phyloP scores from a whole-genome alignment of 352 stramenopile species.

The Blastocystis hominis region DNA sequence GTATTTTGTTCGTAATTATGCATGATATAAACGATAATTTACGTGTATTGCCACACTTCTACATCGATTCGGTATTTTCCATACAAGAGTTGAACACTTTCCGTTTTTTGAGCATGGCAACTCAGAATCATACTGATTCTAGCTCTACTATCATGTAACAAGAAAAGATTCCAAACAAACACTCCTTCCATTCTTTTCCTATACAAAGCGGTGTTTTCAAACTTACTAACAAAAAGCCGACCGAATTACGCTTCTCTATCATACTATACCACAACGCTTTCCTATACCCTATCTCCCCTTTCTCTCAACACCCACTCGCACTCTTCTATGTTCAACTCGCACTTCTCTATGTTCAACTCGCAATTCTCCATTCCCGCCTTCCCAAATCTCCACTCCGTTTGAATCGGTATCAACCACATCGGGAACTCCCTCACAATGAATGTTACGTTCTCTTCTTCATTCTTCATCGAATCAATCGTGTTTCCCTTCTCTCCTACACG shows the following conservation, averaged over 20 bases:
- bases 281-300: not conserved
- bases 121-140: no score
- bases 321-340: no score
- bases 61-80: no score
- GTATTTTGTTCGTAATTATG: no score
- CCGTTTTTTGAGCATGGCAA: no score
- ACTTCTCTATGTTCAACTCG: slow-evolving; percentile 19
- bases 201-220: slow-evolving; percentile 53
- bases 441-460: slow-evolving; percentile 49
- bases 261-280: slow-evolving; percentile 57
- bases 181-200: no score
- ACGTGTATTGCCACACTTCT: no score
- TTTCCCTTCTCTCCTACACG: slow-evolving; percentile 67
- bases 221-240: slow-evolving; percentile 59
- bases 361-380: slow-evolving; percentile 51
- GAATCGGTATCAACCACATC: slow-evolving; percentile 42
- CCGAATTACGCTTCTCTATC: slow-evolving; percentile 53
- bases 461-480: slow-evolving; percentile 32
- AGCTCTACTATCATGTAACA: no score
- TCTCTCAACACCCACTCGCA: no score
- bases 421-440: slow-evolving; percentile 57
- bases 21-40: no score
- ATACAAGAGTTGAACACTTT: no score
- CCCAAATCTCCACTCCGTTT: not conserved
- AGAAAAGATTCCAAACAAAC: no score